Base-by-base conservation (phyloP, 352 stramenopile species). In the Albugo candida region DNA sequence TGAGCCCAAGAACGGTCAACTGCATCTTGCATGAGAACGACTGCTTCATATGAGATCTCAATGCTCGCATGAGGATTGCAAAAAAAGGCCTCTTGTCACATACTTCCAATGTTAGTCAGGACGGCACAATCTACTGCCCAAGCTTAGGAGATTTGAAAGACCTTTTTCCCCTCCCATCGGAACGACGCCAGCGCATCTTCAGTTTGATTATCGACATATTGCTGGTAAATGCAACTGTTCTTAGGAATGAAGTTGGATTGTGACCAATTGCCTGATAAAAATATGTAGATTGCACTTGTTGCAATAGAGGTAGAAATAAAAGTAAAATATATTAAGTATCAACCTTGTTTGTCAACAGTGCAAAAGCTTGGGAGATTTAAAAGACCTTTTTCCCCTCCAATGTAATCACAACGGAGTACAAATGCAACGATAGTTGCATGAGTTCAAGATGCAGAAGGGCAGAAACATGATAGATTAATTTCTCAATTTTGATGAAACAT, bases 401-500 rank as follows among this genome's bases (percentile, higher is more conserved):
- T 51, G 21, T 3, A 41, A 53, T 14, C 34, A 56, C 49, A 53
- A 60, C 18, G 48, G 49, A 8, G 54, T 60, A 5, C 56, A 63
- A 43, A 38, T 63, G 19, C 36, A 53, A 10, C 51, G 52, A 24
- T 13, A 63, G 35, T 36, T 59, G 0, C 38, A 60, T 12, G 56
- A 57, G 10, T 63, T 63, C 20, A 24, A 8, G 38, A 19, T 43
- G 38, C 17, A 43, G 20, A 24, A 43, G 20, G 3, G 38, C 38
- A 45, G 27, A 13, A 24, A 60, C 19, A 27, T 55, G 24, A 59
- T 58, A 34, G 34, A 55, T n/a, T 44, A 59, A 16, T 17, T 63
- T 10, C 44, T 63, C 17, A n/a, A 17, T 13, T 59, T 62, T 16
- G 42, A 63, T 4, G 48, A 63, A 18, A 41, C 58, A 24, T 59